Percentiles rank a stretch among this genome's conserved stretches.
Evolutionary conservation across 116 monocot genomes (phyloP).

Genomic region (Phalaenopsis hybrid): DNA sequence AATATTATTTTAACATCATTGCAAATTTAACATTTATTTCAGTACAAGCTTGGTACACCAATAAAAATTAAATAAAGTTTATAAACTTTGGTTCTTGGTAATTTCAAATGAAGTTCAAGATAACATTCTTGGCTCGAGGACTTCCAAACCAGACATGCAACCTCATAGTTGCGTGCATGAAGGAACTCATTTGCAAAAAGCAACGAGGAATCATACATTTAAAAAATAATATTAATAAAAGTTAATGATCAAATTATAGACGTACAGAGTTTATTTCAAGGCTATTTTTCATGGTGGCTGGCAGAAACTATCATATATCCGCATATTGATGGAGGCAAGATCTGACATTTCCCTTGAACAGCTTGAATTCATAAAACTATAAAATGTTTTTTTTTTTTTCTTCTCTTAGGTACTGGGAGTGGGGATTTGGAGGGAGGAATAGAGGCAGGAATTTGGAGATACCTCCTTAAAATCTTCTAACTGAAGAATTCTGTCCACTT

Average conservation of each 20-base stretch:
- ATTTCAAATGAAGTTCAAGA: no score
- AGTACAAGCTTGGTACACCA: neutral
- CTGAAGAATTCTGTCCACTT: conserved; percentile 65
- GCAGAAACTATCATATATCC: neutral
- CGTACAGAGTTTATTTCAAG: neutral
- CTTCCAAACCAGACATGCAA: neutral
- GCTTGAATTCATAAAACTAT: neutral
- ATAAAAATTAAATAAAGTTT: neutral
- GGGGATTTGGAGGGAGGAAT: neutral
- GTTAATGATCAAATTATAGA: neutral
- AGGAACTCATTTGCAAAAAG: neutral
- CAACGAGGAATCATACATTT: neutral
- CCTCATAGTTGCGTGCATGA: neutral
- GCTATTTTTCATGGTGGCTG: neutral
- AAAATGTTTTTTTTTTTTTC: neutral
- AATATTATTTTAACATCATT: neutral
- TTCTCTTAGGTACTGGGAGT: neutral
- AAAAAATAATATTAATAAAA: neutral
- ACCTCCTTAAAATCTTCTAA: conserved; percentile 92
- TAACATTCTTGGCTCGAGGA: neutral
- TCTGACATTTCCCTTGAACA: neutral
- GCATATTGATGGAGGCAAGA: neutral
- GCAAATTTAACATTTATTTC: neutral
- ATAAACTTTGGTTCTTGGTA: neutral
- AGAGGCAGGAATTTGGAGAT: conserved; percentile 1